Evolutionary conservation across 2,329 filamentous ascomycete genomes (phyloP).

Genomic region (Colletotrichum liriopes): DNA sequence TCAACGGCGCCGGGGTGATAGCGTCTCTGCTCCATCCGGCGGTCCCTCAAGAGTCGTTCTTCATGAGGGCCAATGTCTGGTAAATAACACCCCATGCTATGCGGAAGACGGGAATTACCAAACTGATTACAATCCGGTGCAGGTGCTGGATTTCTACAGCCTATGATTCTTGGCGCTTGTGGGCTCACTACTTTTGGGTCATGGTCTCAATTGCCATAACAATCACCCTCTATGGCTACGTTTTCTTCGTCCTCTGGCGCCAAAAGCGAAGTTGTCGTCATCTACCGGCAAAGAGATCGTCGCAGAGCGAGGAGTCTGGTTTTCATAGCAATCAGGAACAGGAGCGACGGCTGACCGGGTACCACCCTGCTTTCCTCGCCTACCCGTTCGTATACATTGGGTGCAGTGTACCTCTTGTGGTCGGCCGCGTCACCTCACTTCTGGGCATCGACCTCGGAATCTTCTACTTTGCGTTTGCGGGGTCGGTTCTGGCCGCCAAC

Average conservation of each 20-base stretch:
- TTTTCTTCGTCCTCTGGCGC: conserved; percentile 55
- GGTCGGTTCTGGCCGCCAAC: conserved; percentile 65
- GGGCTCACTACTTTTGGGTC: conserved; percentile 76
- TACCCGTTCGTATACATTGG: conserved; percentile 76
- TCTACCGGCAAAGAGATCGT: conserved; percentile 9
- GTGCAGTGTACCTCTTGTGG: conserved; percentile 73
- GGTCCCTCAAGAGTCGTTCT: conserved; percentile 31
- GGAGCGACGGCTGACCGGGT: conserved; percentile 13
- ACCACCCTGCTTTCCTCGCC: conserved; percentile 64
- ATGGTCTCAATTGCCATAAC: conserved; percentile 60
- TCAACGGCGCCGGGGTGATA: conserved; percentile 28
- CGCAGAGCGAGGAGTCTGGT: conserved; percentile 4
- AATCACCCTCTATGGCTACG: conserved; percentile 55
- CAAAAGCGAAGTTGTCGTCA: conserved; percentile 38
- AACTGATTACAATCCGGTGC: background rate
- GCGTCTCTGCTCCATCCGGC: conserved; percentile 2
- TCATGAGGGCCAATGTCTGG: conserved; percentile 41
- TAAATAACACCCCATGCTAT: background rate
- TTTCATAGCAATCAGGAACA: background rate
- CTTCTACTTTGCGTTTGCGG: conserved; percentile 66
- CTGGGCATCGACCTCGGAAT: conserved; percentile 62
- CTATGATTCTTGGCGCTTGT: conserved; percentile 68
- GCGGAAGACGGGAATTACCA: background rate
- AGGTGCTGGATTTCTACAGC: conserved; percentile 74
- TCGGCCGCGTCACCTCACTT: conserved; percentile 72